phyloP scores from a whole-genome alignment of 192 early-diverging fungal species.

The Coemansia sp. region DNA sequence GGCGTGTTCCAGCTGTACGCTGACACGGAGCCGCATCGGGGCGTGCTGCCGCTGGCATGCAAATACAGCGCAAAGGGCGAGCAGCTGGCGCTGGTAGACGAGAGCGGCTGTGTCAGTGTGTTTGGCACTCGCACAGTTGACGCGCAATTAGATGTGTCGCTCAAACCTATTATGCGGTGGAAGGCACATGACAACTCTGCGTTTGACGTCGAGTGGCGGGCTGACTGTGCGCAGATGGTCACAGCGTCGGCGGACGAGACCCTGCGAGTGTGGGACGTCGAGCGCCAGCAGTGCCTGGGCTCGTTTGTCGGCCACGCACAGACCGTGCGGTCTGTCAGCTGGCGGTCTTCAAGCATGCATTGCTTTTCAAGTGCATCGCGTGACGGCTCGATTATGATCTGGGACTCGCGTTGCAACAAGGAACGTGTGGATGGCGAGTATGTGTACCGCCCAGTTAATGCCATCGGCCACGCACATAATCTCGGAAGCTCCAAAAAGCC shows the following conservation, averaged over 20 bases:
- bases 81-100: conserved; percentile 42
- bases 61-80: conserved; percentile 29
- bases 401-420: conserved; percentile 70
- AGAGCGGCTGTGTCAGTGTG: conserved; percentile 31
- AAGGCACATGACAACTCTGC: conserved; percentile 74
- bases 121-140: conserved; percentile 25
- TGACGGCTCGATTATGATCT: conserved; percentile 72
- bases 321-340: conserved; percentile 70
- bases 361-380: conserved; percentile 70
- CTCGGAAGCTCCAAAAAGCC: conserved; percentile 6
- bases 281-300: conserved; percentile 55
- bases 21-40: conserved; percentile 11
- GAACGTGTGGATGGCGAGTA: conserved; percentile 9
- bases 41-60: conserved; percentile 38
- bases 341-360: conserved; percentile 57
- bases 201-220: conserved; percentile 80
- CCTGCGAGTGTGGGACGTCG: conserved; percentile 73
- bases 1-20: conserved; percentile 23
- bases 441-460: conserved; percentile 34
- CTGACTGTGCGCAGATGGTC: conserved; percentile 63
- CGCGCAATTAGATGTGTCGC: conserved; percentile 8
- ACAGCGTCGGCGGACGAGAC: conserved; percentile 78
- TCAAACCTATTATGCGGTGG: conserved; percentile 30
- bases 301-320: conserved; percentile 65
- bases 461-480: conserved; percentile 27